Evolutionary conservation across 768 basidiomycete species (phyloP).

Genomic region (Leucosporidium yakuticum): DNA sequence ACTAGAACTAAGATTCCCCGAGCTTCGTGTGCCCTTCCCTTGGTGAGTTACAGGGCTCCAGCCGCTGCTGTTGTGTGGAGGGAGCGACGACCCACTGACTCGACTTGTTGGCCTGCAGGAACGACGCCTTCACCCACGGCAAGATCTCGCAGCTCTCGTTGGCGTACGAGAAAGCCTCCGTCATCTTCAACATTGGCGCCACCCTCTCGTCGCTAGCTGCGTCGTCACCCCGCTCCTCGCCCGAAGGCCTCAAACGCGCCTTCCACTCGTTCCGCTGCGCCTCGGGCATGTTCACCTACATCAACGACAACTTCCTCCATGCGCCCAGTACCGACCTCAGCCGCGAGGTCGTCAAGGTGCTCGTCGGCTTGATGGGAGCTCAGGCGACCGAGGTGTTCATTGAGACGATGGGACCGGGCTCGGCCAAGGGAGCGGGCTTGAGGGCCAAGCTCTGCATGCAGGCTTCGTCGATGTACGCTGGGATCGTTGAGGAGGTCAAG

Average conservation of each 20-base stretch:
- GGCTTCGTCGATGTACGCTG: slow-evolving; percentile 70
- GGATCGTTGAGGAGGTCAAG: slow-evolving; percentile 83
- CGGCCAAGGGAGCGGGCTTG: slow-evolving; percentile 78
- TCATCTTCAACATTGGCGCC: slow-evolving; percentile 90
- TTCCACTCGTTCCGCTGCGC: slow-evolving; percentile 85
- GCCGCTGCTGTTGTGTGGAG: neutral
- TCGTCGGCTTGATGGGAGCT: slow-evolving; percentile 77
- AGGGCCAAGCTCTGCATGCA: slow-evolving; percentile 79
- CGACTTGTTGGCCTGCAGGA: slow-evolving; percentile 45
- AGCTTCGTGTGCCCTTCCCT: slow-evolving; percentile 90
- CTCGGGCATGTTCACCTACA: slow-evolving; percentile 95
- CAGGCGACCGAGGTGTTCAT: slow-evolving; percentile 95
- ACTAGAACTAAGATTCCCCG: slow-evolving; percentile 90
- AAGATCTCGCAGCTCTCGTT: slow-evolving; percentile 96
- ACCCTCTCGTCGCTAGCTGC: slow-evolving; percentile 89
- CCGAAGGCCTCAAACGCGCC: slow-evolving; percentile 85
- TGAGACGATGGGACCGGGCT: slow-evolving; percentile 58
- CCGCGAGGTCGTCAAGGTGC: slow-evolving; percentile 87
- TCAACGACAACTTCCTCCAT: slow-evolving; percentile 99
- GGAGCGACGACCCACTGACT: neutral
- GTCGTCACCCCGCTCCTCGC: slow-evolving; percentile 75
- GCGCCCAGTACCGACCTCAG: slow-evolving; percentile 92
- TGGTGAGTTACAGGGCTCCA: slow-evolving; percentile 49
- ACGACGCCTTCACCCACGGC: slow-evolving; percentile 82
- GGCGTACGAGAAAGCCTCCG: slow-evolving; percentile 95